Conservation (phyloP, 768 basidiomycete species). For the Mycena metata region DNA sequence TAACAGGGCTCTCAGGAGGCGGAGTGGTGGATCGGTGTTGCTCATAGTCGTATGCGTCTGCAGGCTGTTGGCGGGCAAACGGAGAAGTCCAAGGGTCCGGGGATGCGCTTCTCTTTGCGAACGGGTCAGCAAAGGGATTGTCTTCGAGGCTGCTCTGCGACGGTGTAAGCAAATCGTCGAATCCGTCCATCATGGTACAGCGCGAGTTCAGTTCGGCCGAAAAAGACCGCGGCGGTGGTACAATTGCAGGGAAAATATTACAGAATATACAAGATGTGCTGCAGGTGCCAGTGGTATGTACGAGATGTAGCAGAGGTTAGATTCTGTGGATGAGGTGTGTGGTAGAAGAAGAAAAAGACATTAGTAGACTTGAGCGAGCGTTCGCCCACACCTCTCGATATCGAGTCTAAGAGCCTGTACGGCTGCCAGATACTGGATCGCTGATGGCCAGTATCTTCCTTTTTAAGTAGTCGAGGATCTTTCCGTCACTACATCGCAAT, state of each 20-base stretch:
- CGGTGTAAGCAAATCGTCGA: conserved; percentile 80
- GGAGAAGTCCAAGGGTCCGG: conserved; percentile 85
- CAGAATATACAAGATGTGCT: conserved; percentile 20
- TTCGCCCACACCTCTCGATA: too few species aligned
- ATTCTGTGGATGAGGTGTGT: not conserved
- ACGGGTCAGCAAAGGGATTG: conserved; percentile 84
- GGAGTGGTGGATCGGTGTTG: conserved; percentile 31
- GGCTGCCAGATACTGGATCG: too few species aligned
- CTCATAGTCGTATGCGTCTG: conserved; percentile 36
- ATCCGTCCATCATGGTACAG: conserved; percentile 70
- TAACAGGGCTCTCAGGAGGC: conserved; percentile 40
- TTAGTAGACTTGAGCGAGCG: too few species aligned
- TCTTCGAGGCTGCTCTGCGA: conserved; percentile 75
- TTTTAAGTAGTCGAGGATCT: too few species aligned
- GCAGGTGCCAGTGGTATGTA: conserved; percentile 6
- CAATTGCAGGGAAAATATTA: conserved; percentile 14
- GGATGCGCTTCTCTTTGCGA: conserved; percentile 74
- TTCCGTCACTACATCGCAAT: too few species aligned
- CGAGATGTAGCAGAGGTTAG: not conserved
- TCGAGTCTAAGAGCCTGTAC: too few species aligned
- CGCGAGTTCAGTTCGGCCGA: too few species aligned
- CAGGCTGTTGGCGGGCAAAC: conserved; percentile 52
- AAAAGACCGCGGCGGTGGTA: not conserved
- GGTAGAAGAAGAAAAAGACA: too few species aligned
- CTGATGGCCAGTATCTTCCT: too few species aligned